Base-by-base conservation (phyloP, 2,329 filamentous ascomycete species). In the Leptosphaerulina australis region DNA sequence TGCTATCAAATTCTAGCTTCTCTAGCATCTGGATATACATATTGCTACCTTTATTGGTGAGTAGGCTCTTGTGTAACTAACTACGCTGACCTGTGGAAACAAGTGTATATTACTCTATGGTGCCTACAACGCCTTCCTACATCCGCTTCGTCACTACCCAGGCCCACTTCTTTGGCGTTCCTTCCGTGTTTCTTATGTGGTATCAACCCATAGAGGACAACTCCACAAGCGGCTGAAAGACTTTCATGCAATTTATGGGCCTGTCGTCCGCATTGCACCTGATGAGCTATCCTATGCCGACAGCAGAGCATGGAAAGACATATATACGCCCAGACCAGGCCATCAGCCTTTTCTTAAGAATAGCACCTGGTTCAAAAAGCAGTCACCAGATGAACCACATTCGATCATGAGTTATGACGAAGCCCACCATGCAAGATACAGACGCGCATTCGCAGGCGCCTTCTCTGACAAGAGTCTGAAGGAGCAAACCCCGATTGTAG, bases 201-300 rank as follows among this genome's bases (percentile, higher is more conserved):
- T 68, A 17, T 57, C 65, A 9, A 60, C 58, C 3, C 63, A 66
- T 8, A 53, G 54, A n/a, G 66, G 66, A 12, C 47, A 63, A 17
- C 56, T 69, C 0, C 66, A 69, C 28, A 59, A 53, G 10, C 49
- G 51, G 7, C 37, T 68, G 5, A 59, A 58, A 17, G 29, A 57
- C 1, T 63, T 66, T 14, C 65, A 68, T 40, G 50, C 64, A 21
- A 51, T 44, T 8, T 70, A 69, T 44, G 67, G 67, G 7, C 54
- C 60, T 1, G 44, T 68, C 10, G 63, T 70, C 4, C 59, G 67
- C 4, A 60, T 69, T 7, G 65, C 67, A 4, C 66, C 66, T 1
- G 59, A 69, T 37, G 66, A 69, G 33, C 54, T 70, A 0, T 68
- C 63, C 0, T 69, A 64, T 39, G 54, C 62, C 11, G 55, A 64